These are phyloP conservation scores for Brassica juncea DNA, from an alignment of 345 rosid species.

Conservation along the genomic window DNA sequence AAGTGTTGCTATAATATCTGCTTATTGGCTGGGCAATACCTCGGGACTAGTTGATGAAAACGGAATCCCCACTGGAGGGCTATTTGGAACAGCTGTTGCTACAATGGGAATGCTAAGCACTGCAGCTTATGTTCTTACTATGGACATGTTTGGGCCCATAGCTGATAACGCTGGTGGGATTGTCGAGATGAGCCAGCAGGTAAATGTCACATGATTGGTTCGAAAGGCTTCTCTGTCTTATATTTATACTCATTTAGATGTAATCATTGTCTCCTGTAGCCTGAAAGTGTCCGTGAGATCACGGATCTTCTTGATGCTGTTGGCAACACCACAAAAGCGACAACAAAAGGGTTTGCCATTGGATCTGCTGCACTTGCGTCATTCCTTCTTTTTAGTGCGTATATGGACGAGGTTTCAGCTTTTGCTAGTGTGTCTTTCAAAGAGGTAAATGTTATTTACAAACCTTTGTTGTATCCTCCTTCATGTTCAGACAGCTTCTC, in stretches of 20 bases:
- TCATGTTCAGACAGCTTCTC: constrained; percentile 11
- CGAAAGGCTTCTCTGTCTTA: neutral
- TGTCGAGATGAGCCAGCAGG: constrained; percentile 99
- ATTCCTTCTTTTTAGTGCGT: constrained; percentile 97
- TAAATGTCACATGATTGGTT: constrained; percentile 35
- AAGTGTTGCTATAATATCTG: constrained; percentile 74
- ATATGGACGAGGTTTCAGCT: constrained; percentile 97
- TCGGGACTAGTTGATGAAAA: constrained; percentile 91
- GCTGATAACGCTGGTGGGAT: constrained; percentile 99
- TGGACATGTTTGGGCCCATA: constrained; percentile 99
- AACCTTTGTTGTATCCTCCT: constrained; percentile 8
- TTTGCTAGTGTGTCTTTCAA: constrained; percentile 77
- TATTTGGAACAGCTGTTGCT: constrained; percentile 99
- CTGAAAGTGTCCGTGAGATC: constrained; percentile 96
- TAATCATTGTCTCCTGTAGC: constrained; percentile 48
- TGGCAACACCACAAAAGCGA: constrained; percentile 98
- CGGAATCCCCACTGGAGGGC: constrained; percentile 86
- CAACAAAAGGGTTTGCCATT: constrained; percentile 98
- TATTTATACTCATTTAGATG: constrained; percentile 2
- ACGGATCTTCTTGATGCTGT: constrained; percentile 99
- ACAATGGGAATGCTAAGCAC: constrained; percentile 99
- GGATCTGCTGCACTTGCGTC: constrained; percentile 99
- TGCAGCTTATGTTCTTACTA: constrained; percentile 96
- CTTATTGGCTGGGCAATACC: constrained; percentile 94
- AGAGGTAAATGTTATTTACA: constrained; percentile 51